Conservation (phyloP, 768 basidiomycete species). For the Aureoboletus auriporus region DNA sequence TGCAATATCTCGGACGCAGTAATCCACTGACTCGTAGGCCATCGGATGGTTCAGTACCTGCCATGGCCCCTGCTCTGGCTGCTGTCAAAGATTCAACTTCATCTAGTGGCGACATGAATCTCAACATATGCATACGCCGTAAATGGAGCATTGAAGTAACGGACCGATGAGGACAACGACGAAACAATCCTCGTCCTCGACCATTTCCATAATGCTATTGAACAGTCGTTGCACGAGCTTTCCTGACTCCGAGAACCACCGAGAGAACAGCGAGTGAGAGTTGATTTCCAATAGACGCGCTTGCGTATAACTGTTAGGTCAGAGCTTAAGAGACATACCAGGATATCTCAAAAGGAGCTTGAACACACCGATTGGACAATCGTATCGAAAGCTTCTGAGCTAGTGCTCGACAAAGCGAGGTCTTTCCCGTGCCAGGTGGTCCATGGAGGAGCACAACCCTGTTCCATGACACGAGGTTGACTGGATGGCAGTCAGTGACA, state of each 20-base stretch:
- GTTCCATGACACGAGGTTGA: constrained; percentile 94
- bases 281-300: constrained; percentile 94
- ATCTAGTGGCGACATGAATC: constrained; percentile 45
- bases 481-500: constrained; percentile 33
- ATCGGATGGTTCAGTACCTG: constrained; percentile 94
- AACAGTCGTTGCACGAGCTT: constrained; percentile 96
- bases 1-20: not conserved
- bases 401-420: constrained; percentile 88
- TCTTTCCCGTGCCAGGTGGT: constrained; percentile 97
- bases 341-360: not conserved
- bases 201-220: constrained; percentile 81
- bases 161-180: constrained; percentile 91
- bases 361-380: constrained; percentile 71
- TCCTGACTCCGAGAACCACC: constrained; percentile 99
- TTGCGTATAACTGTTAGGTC: constrained; percentile 64
- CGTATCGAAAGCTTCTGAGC: constrained; percentile 95
- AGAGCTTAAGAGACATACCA: not conserved
- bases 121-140: constrained; percentile 2
- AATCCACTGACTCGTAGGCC: constrained; percentile 71
- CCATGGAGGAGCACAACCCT: constrained; percentile 92
- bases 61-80: constrained; percentile 90
- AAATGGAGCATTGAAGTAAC: constrained; percentile 1
- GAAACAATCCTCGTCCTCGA: constrained; percentile 88
- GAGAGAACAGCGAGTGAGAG: constrained; percentile 95
- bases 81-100: constrained; percentile 97